A percentile compares a stretch with the other conserved stretches of the same genome.
phyloP scores from a whole-genome alignment of 805 yeast genomes.

The Ogataea ramenticola region DNA sequence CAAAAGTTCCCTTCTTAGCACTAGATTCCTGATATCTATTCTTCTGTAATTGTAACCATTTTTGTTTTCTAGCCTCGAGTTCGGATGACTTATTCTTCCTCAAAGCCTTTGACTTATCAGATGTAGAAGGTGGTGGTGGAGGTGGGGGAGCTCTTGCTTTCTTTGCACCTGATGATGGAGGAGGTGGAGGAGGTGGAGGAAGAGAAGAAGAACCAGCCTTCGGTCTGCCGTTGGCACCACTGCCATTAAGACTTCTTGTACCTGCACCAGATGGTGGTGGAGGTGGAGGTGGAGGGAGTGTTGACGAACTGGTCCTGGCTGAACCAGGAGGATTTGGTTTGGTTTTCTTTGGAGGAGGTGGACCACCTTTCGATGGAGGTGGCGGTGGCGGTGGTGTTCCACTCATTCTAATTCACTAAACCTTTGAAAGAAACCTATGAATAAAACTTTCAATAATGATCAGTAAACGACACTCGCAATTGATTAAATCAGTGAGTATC shows the following conservation, averaged over 20 bases:
- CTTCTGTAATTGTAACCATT: constrained; percentile 63
- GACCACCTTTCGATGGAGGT: constrained; percentile 7
- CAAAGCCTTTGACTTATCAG: constrained; percentile 18
- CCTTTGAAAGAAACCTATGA: too few relatives aligned
- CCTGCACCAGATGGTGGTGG: constrained; percentile 9
- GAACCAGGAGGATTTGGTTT: constrained; percentile 4
- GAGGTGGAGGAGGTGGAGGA: constrained; percentile 24
- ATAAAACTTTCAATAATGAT: too few relatives aligned
- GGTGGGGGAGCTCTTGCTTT: constrained; percentile 14
- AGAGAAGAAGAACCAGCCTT: neutral
- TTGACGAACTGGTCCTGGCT: too few relatives aligned
- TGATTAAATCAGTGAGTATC: too few relatives aligned
- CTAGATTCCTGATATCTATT: constrained; percentile 36
- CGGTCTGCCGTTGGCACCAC: neutral
- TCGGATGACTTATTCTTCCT: constrained; percentile 9
- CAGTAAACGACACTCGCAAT: too few relatives aligned
- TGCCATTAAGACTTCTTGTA: neutral
- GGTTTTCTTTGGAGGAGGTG: constrained; percentile 14
- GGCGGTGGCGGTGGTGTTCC: constrained; percentile 3
- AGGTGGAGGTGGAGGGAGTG: constrained; percentile 10
- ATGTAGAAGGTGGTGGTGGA: constrained; percentile 26
- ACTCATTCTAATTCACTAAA: too few relatives aligned
- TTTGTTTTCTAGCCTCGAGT: constrained; percentile 37
- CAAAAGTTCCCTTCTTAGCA: constrained; percentile 34
- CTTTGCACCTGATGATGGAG: constrained; percentile 23